A percentile compares a stretch with the other conserved stretches of the same genome.
Conservation (phyloP, 164 flowering plant species). For the Tetracentron sinense region DNA sequence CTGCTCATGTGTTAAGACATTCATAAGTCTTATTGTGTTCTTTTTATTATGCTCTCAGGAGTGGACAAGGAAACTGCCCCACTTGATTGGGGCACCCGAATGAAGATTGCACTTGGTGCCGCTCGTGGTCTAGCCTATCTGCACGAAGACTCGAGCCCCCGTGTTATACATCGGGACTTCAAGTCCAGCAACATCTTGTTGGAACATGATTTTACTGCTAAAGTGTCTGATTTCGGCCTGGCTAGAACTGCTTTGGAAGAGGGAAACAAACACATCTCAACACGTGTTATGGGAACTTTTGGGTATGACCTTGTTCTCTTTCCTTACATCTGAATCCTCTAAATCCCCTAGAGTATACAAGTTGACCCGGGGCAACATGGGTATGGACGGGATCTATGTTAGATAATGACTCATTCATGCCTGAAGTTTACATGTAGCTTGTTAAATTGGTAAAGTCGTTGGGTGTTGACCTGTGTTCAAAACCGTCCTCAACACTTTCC, state of each 20-base stretch:
- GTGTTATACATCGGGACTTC: conserved; percentile 92
- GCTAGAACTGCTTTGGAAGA: conserved; percentile 78
- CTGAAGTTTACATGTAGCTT: too few species aligned
- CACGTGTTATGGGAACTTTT: conserved; percentile 92
- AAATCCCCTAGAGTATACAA: neutral
- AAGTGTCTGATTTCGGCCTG: conserved; percentile 92
- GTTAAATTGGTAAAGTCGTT: too few species aligned
- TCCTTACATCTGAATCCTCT: neutral
- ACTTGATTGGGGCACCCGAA: conserved; percentile 76
- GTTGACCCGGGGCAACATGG: neutral
- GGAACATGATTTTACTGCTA: conserved; percentile 86
- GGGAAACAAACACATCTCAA: conserved; percentile 69
- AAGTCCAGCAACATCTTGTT: conserved; percentile 90
- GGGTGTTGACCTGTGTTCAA: too few species aligned
- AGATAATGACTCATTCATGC: neutral
- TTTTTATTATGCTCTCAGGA: conserved; percentile 35
- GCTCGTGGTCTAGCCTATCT: conserved; percentile 95
- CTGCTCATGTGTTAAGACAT: neutral
- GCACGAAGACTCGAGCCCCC: conserved; percentile 96
- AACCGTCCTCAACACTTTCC: too few species aligned
- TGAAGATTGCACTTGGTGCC: conserved; percentile 94
- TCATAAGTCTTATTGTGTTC: too few species aligned
- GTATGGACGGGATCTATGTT: neutral
- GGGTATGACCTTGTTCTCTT: conserved; percentile 49
- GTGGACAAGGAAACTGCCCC: conserved; percentile 66